Evolutionary conservation across 108 stramenopile genomes (phyloP), one percentile per base, ranked within the genome.

Genomic region (Bacterosira constricta): DNA sequence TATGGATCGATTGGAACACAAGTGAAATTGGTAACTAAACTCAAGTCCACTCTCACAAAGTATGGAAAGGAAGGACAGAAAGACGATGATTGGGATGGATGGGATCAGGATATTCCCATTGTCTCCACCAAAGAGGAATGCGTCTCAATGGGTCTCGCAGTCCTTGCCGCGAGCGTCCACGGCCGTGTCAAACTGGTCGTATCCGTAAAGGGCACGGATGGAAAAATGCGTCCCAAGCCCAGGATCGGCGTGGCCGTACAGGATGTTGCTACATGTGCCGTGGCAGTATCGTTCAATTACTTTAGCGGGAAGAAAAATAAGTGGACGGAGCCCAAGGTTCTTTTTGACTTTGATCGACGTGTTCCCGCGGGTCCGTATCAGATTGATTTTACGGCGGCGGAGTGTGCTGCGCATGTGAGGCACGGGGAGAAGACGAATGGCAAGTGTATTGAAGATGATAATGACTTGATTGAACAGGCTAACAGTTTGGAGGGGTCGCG

Each of bases 311-410:
- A 71, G 4, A 31, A 65, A 23, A 60, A 75, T n/a, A 80, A 79
- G 41, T 91, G 90, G 90, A 80, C 76, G 12, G 84, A 82, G 0
- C 83, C 88, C 35, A 94, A 94, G 62, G 82, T 85, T 2, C 81
- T 94, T 20, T 94, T 94, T 73, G 93, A 94, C 42, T 94, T 91
- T 72, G 93, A 94, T 85, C 84, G 90, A 31, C 88, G 93, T n/a
- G 88, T 94, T 26, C 93, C 93, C 13, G 93, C 93, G 10, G 93
- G 93, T 31, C 93, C 93, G 6, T 91, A 90, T 54, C 65, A 73
- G 10, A 79, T 94, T 30, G 93, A 94, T 15, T 76, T 91, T 26
- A 82, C 72, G 6, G 93, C 93, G 8, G 88, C 90, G 2, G 88
- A 90, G 70, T 89, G 93, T 71, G 90, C 85, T 17, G 85, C 90